Evolutionary conservation across 345 rosid genomes (phyloP).

Genomic region (Aquilaria yunnanensis): DNA sequence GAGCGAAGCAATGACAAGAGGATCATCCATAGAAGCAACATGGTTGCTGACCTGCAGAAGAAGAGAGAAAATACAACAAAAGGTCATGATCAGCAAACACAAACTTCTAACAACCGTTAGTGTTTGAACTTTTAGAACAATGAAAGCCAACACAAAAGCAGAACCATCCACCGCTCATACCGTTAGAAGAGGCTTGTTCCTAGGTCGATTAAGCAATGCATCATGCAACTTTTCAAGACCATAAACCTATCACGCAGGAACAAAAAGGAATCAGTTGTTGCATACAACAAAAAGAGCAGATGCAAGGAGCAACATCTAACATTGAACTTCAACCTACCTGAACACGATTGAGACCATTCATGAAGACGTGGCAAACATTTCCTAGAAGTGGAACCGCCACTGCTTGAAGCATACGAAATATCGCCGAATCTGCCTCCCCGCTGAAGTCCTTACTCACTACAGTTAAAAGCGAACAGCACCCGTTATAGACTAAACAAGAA

Average conservation of each 20-base stretch:
- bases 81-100: conserved; percentile 7
- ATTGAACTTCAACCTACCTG: conserved; percentile 36
- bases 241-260: conserved; percentile 49
- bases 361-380: conserved; percentile 91
- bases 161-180: conserved; percentile 26
- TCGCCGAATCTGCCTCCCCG: conserved; percentile 63
- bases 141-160: neutral
- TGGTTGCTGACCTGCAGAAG: conserved; percentile 83
- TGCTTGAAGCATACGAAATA: conserved; percentile 67
- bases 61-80: neutral
- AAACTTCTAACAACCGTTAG: neutral
- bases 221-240: conserved; percentile 88
- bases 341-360: conserved; percentile 91
- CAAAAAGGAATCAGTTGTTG: neutral
- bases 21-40: conserved; percentile 95
- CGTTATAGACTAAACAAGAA: neutral
- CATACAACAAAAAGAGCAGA: neutral
- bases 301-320: neutral
- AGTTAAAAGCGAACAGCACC: conserved; percentile 3
- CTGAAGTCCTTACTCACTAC: conserved; percentile 66
- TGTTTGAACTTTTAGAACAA: neutral
- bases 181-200: conserved; percentile 74
- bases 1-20: conserved; percentile 81
- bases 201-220: conserved; percentile 75
- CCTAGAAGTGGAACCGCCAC: conserved; percentile 89